Percentiles rank a stretch among this genome's conserved stretches.
phyloP scores from a whole-genome alignment of 441 rosid genomes.

The Euphorbia schlechtendalii region DNA sequence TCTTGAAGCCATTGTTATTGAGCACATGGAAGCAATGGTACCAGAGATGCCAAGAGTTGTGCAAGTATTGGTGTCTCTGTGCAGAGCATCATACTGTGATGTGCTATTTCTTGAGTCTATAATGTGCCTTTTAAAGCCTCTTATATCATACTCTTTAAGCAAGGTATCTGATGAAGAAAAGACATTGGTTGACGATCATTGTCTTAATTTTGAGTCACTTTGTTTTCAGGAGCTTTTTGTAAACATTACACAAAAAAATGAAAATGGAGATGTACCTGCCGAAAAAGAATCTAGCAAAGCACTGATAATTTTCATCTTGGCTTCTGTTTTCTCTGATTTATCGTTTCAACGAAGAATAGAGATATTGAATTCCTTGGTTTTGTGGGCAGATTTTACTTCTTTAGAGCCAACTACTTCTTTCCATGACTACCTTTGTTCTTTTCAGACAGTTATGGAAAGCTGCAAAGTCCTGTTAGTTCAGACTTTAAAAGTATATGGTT shows the following conservation, averaged over 20 bases:
- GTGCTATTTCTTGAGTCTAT: constrained; percentile 59
- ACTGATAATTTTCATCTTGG: constrained; percentile 52
- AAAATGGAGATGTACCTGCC: constrained; percentile 31
- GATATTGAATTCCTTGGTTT: constrained; percentile 47
- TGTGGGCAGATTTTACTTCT: constrained; percentile 56
- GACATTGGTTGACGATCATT: constrained; percentile 40
- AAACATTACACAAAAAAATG: constrained; percentile 37
- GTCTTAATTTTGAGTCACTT: constrained; percentile 65
- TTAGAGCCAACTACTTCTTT: constrained; percentile 58
- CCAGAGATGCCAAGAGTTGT: constrained; percentile 79
- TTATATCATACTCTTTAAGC: constrained; percentile 59
- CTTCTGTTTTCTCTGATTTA: constrained; percentile 57
- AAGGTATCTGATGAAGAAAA: constrained; percentile 56
- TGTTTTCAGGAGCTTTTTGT: constrained; percentile 69
- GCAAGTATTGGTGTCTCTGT: constrained; percentile 64
- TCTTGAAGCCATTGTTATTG: constrained; percentile 63
- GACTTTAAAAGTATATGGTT: constrained; percentile 34
- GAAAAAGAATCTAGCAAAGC: constrained; percentile 41
- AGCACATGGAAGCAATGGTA: constrained; percentile 82
- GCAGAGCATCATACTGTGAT: constrained; percentile 58
- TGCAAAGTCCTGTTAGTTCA: constrained; percentile 52
- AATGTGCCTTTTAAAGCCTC: constrained; percentile 56
- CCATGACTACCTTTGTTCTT: constrained; percentile 72
- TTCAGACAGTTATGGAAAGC: constrained; percentile 47
- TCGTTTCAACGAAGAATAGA: constrained; percentile 47